Evolutionary conservation across 805 yeast species (phyloP).

Genomic region (Ogataea trehalophila): DNA sequence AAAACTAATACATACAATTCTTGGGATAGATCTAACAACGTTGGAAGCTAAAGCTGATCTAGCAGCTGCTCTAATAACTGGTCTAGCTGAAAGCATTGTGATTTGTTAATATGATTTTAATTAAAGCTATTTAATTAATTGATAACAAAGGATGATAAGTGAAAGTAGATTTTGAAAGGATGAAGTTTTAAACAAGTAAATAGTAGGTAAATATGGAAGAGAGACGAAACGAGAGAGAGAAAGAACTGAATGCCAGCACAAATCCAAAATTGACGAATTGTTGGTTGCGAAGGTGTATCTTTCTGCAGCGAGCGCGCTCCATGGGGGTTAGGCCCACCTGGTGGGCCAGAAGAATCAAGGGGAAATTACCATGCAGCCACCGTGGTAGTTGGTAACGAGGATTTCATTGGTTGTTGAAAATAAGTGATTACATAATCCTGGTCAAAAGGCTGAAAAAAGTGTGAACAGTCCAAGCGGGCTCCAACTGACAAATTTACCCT

Average conservation of each 20-base stretch:
- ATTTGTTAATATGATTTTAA: not conserved
- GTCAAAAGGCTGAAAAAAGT: no score
- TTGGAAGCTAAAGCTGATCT: constrained; percentile 64
- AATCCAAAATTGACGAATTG: not conserved
- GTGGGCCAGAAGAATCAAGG: no score
- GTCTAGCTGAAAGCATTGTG: constrained; percentile 76
- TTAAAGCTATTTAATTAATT: not conserved
- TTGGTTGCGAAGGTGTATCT: no score
- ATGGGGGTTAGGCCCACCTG: no score
- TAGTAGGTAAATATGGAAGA: constrained; percentile 4
- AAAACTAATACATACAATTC: constrained; percentile 36
- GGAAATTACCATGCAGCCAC: no score
- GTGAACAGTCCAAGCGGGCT: no score
- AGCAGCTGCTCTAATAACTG: constrained; percentile 79
- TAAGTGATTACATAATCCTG: no score
- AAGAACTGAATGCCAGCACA: not conserved
- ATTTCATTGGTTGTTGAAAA: no score
- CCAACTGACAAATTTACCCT: no score
- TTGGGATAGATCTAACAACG: constrained; percentile 41
- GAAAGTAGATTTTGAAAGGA: not conserved
- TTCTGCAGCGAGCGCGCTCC: no score
- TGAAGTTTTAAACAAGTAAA: not conserved
- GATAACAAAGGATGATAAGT: not conserved
- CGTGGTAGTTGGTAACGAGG: no score
- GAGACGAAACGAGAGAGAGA: constrained; percentile 1